Evolutionary conservation across 2,329 filamentous ascomycete species (phyloP), one percentile per base, ranked within the genome.

Genomic region (Ophiocordyceps camponoti-leonardi): DNA sequence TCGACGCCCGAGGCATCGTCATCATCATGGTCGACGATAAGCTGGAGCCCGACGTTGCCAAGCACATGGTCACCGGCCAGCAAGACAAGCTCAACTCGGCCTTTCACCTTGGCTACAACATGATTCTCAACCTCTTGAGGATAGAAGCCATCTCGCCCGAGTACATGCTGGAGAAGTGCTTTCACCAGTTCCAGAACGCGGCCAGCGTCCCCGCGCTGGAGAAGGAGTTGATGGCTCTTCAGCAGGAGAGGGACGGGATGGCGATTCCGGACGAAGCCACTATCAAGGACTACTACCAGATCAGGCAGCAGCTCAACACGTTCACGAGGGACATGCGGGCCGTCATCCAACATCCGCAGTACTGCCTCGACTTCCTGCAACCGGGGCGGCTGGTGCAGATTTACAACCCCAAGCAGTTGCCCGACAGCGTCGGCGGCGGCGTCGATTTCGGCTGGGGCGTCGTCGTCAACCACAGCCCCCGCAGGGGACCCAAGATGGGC

Each of bases 21-120:
- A 96, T 98, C 61, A 96, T 98, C 86, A 96, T 98, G 90, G 84
- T 98, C 50, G 83, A 93, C 58, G 85, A 93, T 61, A 86, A 92
- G 66, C 90, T 98, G 68, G 92, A 98, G 57, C 92, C 92, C 1
- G 79, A 86, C 2, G 80, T 83, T n/a, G 90, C 92, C 40, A 94
- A 94, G 64, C 81, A 85, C 51, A 95, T 98, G 54, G 92, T 98
- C 13, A 86, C 92, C 45, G 92, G 92, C 53, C 84, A 95, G 58
- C 92, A 98, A 62, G 93, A 98, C 62, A 87, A 88, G 53, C 79
- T 98, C 28, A 96, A 96, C 65, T 96, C 92, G 4, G 92, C 92
- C 1, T 98, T 98, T 66, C 86, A 98, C 60, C 74, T 98, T 16
- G 88, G 92, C 30, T 98, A 98, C 71, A 98, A 98, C 67, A 98